Percentiles rank a stretch among this genome's conserved stretches.
Evolutionary conservation across 352 stramenopile species (phyloP).

Genomic region (Globisporangium mamillatum): DNA sequence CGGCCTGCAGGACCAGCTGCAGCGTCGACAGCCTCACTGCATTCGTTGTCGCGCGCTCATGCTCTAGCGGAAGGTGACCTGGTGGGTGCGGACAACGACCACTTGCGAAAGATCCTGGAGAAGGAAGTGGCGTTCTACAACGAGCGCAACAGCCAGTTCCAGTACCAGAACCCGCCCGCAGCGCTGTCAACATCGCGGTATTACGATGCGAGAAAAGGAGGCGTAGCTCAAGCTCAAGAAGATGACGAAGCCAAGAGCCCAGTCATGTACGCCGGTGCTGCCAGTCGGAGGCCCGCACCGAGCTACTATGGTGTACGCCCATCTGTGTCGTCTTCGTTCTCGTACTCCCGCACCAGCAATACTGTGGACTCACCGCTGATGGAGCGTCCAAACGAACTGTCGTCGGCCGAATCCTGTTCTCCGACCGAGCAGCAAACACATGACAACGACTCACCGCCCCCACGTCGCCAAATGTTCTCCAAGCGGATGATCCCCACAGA

Average conservation of each 20-base stretch:
- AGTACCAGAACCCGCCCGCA: background rate
- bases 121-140: slow-evolving; percentile 21
- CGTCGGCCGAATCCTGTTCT: background rate
- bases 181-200: background rate
- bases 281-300: background rate
- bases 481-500: background rate
- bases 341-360: background rate
- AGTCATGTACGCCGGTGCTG: background rate
- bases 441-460: background rate
- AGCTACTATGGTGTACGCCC: background rate
- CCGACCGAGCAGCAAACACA: background rate
- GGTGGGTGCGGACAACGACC: slow-evolving; percentile 8
- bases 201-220: background rate
- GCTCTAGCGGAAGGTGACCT: slow-evolving; percentile 3
- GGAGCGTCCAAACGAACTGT: background rate
- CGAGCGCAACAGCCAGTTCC: slow-evolving; percentile 1
- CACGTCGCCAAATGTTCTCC: background rate
- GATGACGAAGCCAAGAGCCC: slow-evolving; percentile 1
- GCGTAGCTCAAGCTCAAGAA: background rate
- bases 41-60: background rate
- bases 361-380: background rate
- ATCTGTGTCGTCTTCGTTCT: background rate
- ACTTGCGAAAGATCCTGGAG: slow-evolving; percentile 18
- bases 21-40: background rate
- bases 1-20: background rate